Evolutionary conservation across 192 early-diverging fungal species (phyloP), one percentile per base, ranked within the genome.

Genomic region (Obelidium mucronatum): DNA sequence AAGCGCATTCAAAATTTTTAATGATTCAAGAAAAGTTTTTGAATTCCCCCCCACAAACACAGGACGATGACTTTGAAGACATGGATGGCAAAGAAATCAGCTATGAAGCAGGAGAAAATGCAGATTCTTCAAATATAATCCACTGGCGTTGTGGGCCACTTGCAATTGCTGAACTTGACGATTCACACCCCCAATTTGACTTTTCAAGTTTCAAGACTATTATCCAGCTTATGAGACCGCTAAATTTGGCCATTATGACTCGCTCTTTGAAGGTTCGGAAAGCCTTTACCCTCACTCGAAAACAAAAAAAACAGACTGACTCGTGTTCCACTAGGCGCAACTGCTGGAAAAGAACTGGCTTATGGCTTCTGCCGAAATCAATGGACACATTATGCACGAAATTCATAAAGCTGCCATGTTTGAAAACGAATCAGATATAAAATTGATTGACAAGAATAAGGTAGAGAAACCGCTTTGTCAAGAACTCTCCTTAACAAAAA

Each of bases 11-110:
- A 22, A 36, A 24, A 3, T 15, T 44, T 11, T 37, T 72, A 22
- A 55, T 22, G 56, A 22, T n/a, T n/a, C n/a, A n/a, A n/a, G n/a
- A n/a, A n/a, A n/a, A n/a, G n/a, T n/a, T n/a, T n/a, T n/a, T n/a
- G n/a, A n/a, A n/a, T n/a, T n/a, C n/a, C 35, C 8, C 42, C 0
- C 60, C 8, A 53, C 44, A 22, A 67, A 63, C 31, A 36, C 53
- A 86, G 75, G 87, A 89, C 37, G 87, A 86, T 11, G 77, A 77
- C 24, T 81, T 82, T 37, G 83, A 87, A 42, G 84, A 84, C 26
- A 24, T 73, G 33, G 81, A 79, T 35, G 42, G 40, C 22, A 72
- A 76, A 30, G 75, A 69, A 26, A 44, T 52, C 34, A 67, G 48
- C 22, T 56, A 71, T 36, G 79, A 78, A 37, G 60, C 73, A 6